Evolutionary conservation across 257 asterid genomes (phyloP), one percentile per base, ranked within the genome.

Genomic region (Lantana camara): DNA sequence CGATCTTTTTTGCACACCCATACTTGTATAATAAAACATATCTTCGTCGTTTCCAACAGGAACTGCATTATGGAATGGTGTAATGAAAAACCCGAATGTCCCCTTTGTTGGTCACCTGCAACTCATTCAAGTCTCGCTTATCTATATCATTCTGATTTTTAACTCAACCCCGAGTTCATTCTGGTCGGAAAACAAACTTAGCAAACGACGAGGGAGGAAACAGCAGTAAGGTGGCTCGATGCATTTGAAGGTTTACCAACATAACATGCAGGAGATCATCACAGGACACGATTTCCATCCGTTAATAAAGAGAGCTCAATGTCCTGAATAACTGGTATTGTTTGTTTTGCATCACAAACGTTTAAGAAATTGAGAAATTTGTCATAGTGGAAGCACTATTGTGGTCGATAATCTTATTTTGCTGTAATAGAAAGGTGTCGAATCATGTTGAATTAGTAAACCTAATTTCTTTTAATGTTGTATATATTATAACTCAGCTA

Each of bases 61-160:
- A 94, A 79, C 81, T 90, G 99, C 83, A 83, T 94, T 27, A 88
- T 90, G 97, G 99, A 94, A 62, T 94, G 99, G 99, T 94, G 99
- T 60, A 94, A 94, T 16, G 99, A 94, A 57, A 94, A 94, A 81
- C 97, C 99, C 0, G 99, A 94, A 73, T 94, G 99, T 52, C 97
- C 99, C 4, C 89, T 90, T 19, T 90, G 99, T 57, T 96, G 99
- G 37, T 94, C 99, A 3, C 90, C 96, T 2, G 81, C 73, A 48
- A 83, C 95, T 44, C 97, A 94, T 78, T 84, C 96, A 0, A 84
- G 89, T 78, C 82, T 94, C 32, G 95, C 90, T 69, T 83, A 96
- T 65, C 70, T 94, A 34, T 90, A 83, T 65, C 99, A 94, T 70
- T 94, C 97, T 45, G 96, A 90, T 79, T 90, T 94, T 78, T 90